Base-by-base conservation (phyloP, 768 basidiomycete species). In the Podaxis mareebaensis region DNA sequence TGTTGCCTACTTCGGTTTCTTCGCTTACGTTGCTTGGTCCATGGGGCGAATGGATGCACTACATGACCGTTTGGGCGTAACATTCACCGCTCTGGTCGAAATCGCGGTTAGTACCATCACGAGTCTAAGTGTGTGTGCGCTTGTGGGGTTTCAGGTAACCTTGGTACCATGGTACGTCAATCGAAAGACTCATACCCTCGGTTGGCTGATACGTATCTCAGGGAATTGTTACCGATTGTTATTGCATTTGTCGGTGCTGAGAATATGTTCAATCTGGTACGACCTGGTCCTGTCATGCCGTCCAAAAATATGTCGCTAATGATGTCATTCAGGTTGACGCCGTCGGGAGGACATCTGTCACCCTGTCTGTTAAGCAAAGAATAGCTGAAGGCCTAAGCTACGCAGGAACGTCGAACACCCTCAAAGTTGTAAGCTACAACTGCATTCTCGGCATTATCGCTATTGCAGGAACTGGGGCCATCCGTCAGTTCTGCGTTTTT, bases 231-330 rank as follows among this genome's bases (percentile, higher is more conserved):
- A 57, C 96, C 96, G 1, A 91, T 98, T 63, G 91, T 97, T 40
- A 95, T 99, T 56, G 86, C 95, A 6, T 96, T 99, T 67, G 91
- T 96, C 13, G 96, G 96, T 2, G 92, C 94, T 2, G 96, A 99
- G 77, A 99, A 98, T 69, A 98, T 99, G 96, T 93, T 95, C 72
- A 91, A 89, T 69, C 79, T 99, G 72, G 95, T 95, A 73, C 66
- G 88, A 74, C 39, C 33, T 15, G 59, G 20, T 44, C 20, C 39
- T 68, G 54, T 51, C 62, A 57, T 28, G 49, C 60, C 58, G 65
- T 36, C 49, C 22, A 60, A 40, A 61, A 30, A 57, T 70, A 67
- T 57, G 64, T 71, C 71, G 76, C 67, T 65, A 66, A 39, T 66
- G 72, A 58, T 71, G 70, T 69, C 70, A 52, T n/a, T 48, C 72